These are phyloP conservation scores for Agaricus sinodeliciosus DNA, from an alignment of 768 basidiomycete genomes.

Conservation along the genomic window DNA sequence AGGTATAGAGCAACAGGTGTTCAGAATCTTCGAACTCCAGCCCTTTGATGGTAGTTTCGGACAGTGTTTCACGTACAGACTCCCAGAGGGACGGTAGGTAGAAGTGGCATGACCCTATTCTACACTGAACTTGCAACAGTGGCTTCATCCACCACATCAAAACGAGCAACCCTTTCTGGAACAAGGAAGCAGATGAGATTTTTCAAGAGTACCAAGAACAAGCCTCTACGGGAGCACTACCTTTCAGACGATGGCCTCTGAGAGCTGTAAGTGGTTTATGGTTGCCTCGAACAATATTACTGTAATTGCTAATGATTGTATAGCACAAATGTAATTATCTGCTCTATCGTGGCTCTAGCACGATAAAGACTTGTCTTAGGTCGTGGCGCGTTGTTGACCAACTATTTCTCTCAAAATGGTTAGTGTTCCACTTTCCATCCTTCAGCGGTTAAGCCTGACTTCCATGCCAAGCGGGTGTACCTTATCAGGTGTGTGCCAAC, in stretches of 20 bases:
- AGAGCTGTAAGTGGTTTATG: slow-evolving; percentile 41
- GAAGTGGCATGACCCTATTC: background rate
- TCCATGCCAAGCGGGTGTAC: slow-evolving; percentile 53
- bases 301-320: background rate
- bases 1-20: slow-evolving; percentile 25
- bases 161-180: slow-evolving; percentile 29
- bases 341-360: background rate
- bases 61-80: slow-evolving; percentile 37
- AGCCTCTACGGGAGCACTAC: slow-evolving; percentile 46
- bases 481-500: slow-evolving; percentile 54
- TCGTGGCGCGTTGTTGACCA: slow-evolving; percentile 63
- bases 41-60: slow-evolving; percentile 17
- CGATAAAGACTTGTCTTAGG: slow-evolving; percentile 30
- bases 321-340: slow-evolving; percentile 59
- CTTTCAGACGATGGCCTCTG: slow-evolving; percentile 69
- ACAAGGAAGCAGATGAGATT: slow-evolving; percentile 47
- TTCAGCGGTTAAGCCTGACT: slow-evolving; percentile 3
- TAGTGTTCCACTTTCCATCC: slow-evolving; percentile 18
- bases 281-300: background rate
- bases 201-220: slow-evolving; percentile 64
- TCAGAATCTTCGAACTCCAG: slow-evolving; percentile 16
- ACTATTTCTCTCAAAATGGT: slow-evolving; percentile 87
- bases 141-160: slow-evolving; percentile 59
- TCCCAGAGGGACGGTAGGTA: slow-evolving; percentile 41
- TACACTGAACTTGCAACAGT: slow-evolving; percentile 23